Conservation (phyloP, 495 filamentous ascomycete genomes). For the Jackrogersella minutella region DNA sequence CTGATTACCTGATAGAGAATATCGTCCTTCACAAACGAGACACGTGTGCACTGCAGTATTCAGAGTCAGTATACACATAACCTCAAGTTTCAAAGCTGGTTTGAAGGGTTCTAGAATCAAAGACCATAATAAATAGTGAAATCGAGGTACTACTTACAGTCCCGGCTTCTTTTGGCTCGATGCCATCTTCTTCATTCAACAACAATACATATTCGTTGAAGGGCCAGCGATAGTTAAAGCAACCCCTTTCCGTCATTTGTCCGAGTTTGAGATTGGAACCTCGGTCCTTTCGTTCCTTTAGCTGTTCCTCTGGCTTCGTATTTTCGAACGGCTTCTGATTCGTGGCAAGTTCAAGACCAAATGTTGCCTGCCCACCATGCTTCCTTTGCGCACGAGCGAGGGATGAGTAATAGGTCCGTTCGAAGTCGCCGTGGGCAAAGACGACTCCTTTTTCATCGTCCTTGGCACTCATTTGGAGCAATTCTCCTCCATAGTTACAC, state of each 20-base stretch:
- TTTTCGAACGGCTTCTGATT: neutral
- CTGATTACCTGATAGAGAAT: slow-evolving; percentile 31
- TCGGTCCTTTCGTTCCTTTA: neutral
- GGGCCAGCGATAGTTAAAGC: slow-evolving; percentile 40
- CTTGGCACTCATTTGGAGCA: slow-evolving; percentile 29
- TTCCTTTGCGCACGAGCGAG: slow-evolving; percentile 28
- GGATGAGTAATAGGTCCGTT: slow-evolving; percentile 28
- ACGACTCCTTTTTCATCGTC: slow-evolving; percentile 27
- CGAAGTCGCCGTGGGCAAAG: slow-evolving; percentile 31
- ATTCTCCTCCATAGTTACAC: slow-evolving; percentile 36
- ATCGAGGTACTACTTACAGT: slow-evolving; percentile 6
- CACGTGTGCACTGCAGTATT: slow-evolving; percentile 1
- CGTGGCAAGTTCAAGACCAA: slow-evolving; percentile 18
- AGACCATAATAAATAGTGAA: neutral
- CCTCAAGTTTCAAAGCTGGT: neutral
- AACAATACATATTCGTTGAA: slow-evolving; percentile 30
- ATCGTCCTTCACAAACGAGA: slow-evolving; percentile 21
- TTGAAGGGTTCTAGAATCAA: neutral
- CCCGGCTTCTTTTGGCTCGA: slow-evolving; percentile 5
- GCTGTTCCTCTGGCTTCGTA: too few relatives aligned
- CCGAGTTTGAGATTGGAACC: slow-evolving; percentile 30
- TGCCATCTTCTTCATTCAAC: slow-evolving; percentile 7
- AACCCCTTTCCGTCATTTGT: slow-evolving; percentile 29
- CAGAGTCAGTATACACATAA: neutral
- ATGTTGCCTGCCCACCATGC: slow-evolving; percentile 21